Evolutionary conservation across 495 filamentous ascomycete genomes (phyloP).

Genomic region (Aeminium ludgeri): DNA sequence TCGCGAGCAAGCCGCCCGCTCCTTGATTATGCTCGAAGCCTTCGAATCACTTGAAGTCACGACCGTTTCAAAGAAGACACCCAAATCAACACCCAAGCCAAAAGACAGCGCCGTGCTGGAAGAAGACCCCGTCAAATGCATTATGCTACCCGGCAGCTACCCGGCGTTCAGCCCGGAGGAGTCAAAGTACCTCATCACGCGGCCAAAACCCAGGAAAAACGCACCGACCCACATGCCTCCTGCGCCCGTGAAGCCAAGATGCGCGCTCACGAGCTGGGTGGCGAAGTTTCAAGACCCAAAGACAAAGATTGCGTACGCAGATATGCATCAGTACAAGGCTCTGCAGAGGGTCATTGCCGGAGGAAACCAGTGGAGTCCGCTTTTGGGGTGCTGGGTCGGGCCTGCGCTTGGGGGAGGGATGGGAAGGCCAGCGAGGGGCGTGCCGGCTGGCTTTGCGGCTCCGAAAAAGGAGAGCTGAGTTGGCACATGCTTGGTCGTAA

Average conservation of each 20-base stretch:
- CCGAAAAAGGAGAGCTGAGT: neutral
- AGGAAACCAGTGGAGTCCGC: conserved; percentile 20
- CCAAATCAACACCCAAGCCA: conserved; percentile 9
- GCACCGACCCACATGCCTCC: conserved; percentile 7
- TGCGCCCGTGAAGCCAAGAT: conserved; percentile 11
- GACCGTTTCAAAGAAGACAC: conserved; percentile 2
- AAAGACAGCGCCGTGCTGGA: conserved; percentile 11
- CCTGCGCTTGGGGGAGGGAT: conserved; percentile 5
- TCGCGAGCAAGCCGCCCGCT: conserved; percentile 14
- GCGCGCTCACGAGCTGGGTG: conserved; percentile 19
- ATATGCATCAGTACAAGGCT: conserved; percentile 20
- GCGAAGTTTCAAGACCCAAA: conserved; percentile 25
- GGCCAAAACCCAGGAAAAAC: neutral
- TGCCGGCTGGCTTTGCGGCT: conserved; percentile 23
- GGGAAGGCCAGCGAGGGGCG: conserved; percentile 22
- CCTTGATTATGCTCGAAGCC: conserved; percentile 9
- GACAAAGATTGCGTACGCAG: conserved; percentile 24
- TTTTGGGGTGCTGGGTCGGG: conserved; percentile 25
- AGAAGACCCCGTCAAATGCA: conserved; percentile 8
- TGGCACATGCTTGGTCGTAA: too few species aligned
- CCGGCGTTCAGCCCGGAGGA: conserved; percentile 16
- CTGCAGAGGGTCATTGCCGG: conserved; percentile 22
- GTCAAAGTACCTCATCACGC: conserved; percentile 10
- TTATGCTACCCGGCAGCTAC: conserved; percentile 13
- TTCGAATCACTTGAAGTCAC: conserved; percentile 4